A percentile compares a stretch with the other conserved stretches of the same genome.
phyloP scores from a whole-genome alignment of 306 rosid genomes.

The Ormosia emarginata region DNA sequence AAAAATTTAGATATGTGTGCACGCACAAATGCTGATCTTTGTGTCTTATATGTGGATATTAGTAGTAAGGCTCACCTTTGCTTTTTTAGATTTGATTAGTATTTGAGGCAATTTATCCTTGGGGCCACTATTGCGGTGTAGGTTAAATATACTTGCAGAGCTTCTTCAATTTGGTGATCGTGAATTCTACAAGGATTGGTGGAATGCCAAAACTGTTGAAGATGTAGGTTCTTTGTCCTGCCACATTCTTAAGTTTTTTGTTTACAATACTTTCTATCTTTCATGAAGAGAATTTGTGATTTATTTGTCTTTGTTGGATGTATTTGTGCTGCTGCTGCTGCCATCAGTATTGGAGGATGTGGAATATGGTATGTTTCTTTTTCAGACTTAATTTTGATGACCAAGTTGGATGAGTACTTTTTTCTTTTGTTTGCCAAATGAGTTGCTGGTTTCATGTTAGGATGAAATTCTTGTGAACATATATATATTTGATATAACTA shows the following conservation, averaged over 20 bases:
- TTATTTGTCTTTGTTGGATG: conserved; percentile 35
- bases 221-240: conserved; percentile 54
- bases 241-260: conserved; percentile 8
- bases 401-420: neutral
- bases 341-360: conserved; percentile 96
- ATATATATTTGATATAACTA: neutral
- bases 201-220: conserved; percentile 96
- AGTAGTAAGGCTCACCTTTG: neutral
- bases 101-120: conserved; percentile 25
- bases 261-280: conserved; percentile 2
- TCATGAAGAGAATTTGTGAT: conserved; percentile 22
- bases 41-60: conserved; percentile 9
- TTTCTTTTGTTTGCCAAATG: neutral
- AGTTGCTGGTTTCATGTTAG: neutral
- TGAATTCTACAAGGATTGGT: conserved; percentile 96
- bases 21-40: neutral
- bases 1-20: neutral
- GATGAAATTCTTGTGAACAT: conserved; percentile 1
- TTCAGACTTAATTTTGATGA: conserved; percentile 8
- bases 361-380: conserved; percentile 86
- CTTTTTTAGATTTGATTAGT: conserved; percentile 1
- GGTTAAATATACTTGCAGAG: conserved; percentile 98
- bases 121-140: conserved; percentile 32
- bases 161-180: conserved; percentile 96
- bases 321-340: conserved; percentile 33